Evolutionary conservation across 768 basidiomycete species (phyloP).

Genomic region (Auricularia sp.): DNA sequence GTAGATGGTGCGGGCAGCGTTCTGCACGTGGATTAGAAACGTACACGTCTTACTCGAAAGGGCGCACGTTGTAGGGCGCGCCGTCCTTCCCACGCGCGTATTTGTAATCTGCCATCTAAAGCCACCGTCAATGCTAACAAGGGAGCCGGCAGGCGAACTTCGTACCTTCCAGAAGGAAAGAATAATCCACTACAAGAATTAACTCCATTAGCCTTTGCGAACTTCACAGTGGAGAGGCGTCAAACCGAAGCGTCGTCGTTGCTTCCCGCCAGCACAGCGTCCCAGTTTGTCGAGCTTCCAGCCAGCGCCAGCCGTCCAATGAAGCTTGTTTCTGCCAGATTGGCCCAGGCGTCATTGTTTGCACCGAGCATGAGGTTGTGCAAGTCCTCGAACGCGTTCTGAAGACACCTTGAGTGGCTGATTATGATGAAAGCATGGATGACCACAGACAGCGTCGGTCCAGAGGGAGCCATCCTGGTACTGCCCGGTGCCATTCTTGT

Average conservation of each 20-base stretch:
- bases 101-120: slow-evolving; percentile 42
- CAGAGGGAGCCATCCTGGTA: slow-evolving; percentile 43
- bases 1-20: slow-evolving; percentile 37
- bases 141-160: not conserved
- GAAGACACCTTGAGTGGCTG: not conserved
- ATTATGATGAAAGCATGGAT: not conserved
- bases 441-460: slow-evolving; percentile 41
- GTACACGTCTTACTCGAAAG: slow-evolving; percentile 4
- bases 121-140: not conserved
- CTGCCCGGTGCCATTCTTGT: slow-evolving; percentile 24
- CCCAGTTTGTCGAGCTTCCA: slow-evolving; percentile 31
- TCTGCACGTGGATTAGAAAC: slow-evolving; percentile 19
- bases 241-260: slow-evolving; percentile 45
- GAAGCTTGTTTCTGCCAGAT: slow-evolving; percentile 33
- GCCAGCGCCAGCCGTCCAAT: slow-evolving; percentile 36
- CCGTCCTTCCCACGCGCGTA: slow-evolving; percentile 23
- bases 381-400: slow-evolving; percentile 49
- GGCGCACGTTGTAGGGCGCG: slow-evolving; percentile 15
- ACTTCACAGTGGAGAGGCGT: slow-evolving; percentile 1
- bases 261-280: slow-evolving; percentile 32
- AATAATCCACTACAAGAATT: slow-evolving; percentile 37
- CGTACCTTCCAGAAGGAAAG: slow-evolving; percentile 37
- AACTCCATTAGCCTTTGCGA: not conserved
- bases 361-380: slow-evolving; percentile 50
- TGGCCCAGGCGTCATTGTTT: slow-evolving; percentile 27